phyloP scores from a whole-genome alignment of 345 rosid species.

The Barbarea vulgaris region DNA sequence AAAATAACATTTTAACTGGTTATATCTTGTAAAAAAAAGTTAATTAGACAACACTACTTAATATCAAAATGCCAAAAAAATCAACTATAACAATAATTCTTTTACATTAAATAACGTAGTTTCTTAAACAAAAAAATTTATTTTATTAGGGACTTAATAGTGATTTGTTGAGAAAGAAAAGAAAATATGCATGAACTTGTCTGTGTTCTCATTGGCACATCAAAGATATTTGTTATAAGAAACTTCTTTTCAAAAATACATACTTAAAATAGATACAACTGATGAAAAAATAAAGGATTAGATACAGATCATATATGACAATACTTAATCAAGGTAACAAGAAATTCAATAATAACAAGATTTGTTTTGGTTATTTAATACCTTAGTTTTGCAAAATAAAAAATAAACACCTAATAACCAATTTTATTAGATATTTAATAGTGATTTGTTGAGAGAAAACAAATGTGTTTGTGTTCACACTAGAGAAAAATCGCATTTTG shows the following conservation, averaged over 20 bases:
- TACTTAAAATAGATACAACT: neutral
- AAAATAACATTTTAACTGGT: neutral
- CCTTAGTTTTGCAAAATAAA: no score
- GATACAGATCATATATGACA: neutral
- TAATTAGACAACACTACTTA: neutral
- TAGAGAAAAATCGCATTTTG: no score
- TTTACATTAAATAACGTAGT: no score
- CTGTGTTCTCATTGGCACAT: neutral
- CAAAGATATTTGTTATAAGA: no score
- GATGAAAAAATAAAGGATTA: neutral
- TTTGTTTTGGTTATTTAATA: no score
- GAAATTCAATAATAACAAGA: neutral
- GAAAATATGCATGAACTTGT: no score
- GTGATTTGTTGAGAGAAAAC: no score
- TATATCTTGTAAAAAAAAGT: neutral
- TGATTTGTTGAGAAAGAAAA: neutral
- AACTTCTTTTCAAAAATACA: no score
- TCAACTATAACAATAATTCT: neutral
- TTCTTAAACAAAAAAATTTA: no score
- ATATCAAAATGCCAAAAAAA: neutral
- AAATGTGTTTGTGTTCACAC: no score
- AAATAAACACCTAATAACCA: no score
- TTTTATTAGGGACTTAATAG: neutral
- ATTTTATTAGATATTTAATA: no score
- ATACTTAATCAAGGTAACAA: neutral